Base-by-base conservation (phyloP, 345 rosid species). In the Orychophragmus violaceus region DNA sequence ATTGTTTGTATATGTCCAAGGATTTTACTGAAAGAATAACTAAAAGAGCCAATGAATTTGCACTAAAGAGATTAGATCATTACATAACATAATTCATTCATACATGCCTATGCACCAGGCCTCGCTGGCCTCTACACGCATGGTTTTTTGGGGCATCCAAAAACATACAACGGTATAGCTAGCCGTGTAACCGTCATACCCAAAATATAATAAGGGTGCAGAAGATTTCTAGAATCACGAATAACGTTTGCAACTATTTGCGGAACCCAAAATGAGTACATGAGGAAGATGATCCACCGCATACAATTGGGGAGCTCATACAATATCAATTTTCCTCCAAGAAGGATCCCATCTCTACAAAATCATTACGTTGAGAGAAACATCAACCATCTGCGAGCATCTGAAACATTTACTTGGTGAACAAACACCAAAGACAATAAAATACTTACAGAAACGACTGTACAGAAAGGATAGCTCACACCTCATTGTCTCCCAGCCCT, bases 251-350 rank as follows among this genome's bases (percentile, higher is more conserved):
- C 87, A 62, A 89, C 62, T 64, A 89, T 87, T 71, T 92, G 98
- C 36, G 96, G 98, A 76, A 89, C 78, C 98, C 98, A 92, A 68
- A 89, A 92, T 56, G 95, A 87, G 76, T 92, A 87, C 78, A 87
- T 73, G n/a, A 92, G 80, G 48, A 92, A 83, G 46, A 89, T 95
- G 60, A 92, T 80, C 19, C 80, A 88, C 36, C 82, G 82, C 70
- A 92, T 78, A 74, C 76, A 86, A 59, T 83, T 80, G 63, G 84
- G 98, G 79, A 89, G 86, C 83, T 89, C 90, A 0, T 89, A 92
- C 95, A 92, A 86, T 66, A 92, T 61, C 81, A 89, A 74, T 78
- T 89, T 89, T 79, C 98, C 98, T 70, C 97, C 97, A 79, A 89
- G 80, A 72, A 92, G 98, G 78, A 89, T 83, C 54, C 98, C 98